Percentiles rank a stretch among this genome's conserved stretches.
phyloP scores from a whole-genome alignment of 345 rosid species.

The Garcia nutans region DNA sequence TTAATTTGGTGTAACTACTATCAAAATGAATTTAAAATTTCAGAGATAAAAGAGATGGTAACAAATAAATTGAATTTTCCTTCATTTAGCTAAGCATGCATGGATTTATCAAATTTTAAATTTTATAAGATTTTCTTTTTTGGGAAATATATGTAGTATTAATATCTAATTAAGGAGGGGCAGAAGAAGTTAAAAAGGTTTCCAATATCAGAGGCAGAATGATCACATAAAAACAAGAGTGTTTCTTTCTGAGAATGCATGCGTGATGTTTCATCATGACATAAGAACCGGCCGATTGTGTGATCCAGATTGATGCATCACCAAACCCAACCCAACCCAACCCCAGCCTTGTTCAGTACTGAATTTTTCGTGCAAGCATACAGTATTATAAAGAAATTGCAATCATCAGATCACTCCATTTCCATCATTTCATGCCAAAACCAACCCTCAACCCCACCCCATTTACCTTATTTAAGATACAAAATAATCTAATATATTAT shows the following conservation, averaged over 20 bases:
- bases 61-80: too few species aligned
- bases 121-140: too few species aligned
- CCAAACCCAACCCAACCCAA: background rate
- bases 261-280: constrained; percentile 22
- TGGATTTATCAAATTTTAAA: too few species aligned
- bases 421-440: background rate
- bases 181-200: background rate
- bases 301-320: constrained; percentile 25
- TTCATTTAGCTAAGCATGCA: too few species aligned
- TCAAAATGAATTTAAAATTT: too few species aligned
- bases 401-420: background rate
- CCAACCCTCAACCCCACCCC: too few species aligned
- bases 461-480: background rate
- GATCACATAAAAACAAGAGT: constrained; percentile 2
- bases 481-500: too few species aligned
- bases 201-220: background rate
- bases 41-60: too few species aligned
- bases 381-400: constrained; percentile 3
- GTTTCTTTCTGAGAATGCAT: constrained; percentile 14
- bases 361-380: background rate
- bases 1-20: too few species aligned
- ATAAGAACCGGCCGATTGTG: constrained; percentile 23
- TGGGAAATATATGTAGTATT: too few species aligned
- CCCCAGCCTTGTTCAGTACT: background rate
- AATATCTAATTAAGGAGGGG: too few species aligned